Evolutionary conservation across 257 asterid species (phyloP), one percentile per base, ranked within the genome.

Genomic region (Galeopsis tetrahit): DNA sequence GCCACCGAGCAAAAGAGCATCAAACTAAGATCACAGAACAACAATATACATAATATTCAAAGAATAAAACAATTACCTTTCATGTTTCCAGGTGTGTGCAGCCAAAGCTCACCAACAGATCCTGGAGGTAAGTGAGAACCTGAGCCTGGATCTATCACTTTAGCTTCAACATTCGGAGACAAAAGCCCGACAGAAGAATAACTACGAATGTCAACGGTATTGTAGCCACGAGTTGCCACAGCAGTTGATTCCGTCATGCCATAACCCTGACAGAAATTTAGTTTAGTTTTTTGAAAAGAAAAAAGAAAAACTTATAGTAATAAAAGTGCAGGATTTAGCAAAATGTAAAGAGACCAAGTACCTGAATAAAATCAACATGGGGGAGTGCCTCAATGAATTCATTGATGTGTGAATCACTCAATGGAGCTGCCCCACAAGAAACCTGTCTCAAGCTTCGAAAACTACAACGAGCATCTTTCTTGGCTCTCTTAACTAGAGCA

Each of bases 241-340:
- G 95, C 97, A 66, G 93, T 79, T 17, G 96, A 72, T 73, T 92
- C 98, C 11, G 97, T 92, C 96, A 92, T 68, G 68, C 97, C 98
- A 84, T 90, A 92, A 39, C 98, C 98, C 98, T 92, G 82, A 67
- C 21, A 74, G 4, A 57, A 70, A 57, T 15, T 63, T 21, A 65
- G 33, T 68, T 35, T 11, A n/a, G n/a, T 14, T 56, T 21, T 21
- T n/a, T n/a, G n/a, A n/a, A n/a, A n/a, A n/a, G n/a, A n/a, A n/a
- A 21, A 21, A 21, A 21, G 28, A 21, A 21, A 21, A 21, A 36
- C 57, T 65, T 63, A 33, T 17, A n/a, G n/a, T n/a, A 39, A 14
- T 21, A 39, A 14, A 71, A 63, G 42, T 66, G 51, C 63, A 52
- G 17, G 34, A 49, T 33, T n/a, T 14, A 7, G 48, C 11, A 10